phyloP scores from a whole-genome alignment of 352 stramenopile species.

The Phytophthora citricola region DNA sequence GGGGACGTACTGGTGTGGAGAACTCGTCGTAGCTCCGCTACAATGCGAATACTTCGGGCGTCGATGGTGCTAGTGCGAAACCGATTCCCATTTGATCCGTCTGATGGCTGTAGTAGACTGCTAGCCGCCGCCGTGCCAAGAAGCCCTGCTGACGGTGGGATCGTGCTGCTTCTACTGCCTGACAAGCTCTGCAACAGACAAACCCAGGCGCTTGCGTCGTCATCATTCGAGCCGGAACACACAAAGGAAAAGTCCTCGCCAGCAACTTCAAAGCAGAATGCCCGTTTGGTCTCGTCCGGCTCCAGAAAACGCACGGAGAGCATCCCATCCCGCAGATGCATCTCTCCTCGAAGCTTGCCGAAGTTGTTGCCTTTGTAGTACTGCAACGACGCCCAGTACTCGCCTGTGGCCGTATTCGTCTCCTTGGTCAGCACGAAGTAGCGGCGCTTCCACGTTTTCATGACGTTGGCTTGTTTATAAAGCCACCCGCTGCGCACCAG shows the following conservation, averaged over 20 bases:
- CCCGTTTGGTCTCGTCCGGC: slow-evolving; percentile 76
- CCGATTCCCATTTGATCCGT: slow-evolving; percentile 29
- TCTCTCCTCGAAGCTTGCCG: slow-evolving; percentile 77
- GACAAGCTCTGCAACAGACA: slow-evolving; percentile 80
- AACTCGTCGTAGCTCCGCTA: slow-evolving; percentile 77
- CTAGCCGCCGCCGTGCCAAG: slow-evolving; percentile 45
- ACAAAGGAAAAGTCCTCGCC: slow-evolving; percentile 76
- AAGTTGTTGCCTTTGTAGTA: slow-evolving; percentile 91
- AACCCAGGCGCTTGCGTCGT: slow-evolving; percentile 89
- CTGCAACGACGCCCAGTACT: slow-evolving; percentile 78
- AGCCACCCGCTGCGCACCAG: slow-evolving; percentile 61
- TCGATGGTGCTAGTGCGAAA: slow-evolving; percentile 55
- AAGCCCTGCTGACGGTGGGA: slow-evolving; percentile 40
- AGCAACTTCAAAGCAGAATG: slow-evolving; percentile 86
- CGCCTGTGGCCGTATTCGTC: slow-evolving; percentile 68
- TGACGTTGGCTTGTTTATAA: slow-evolving; percentile 67
- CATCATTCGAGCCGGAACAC: slow-evolving; percentile 82
- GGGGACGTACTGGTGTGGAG: slow-evolving; percentile 81
- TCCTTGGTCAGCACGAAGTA: slow-evolving; percentile 89
- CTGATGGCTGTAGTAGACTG: slow-evolving; percentile 45
- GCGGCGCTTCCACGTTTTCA: slow-evolving; percentile 89
- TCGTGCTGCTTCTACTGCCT: slow-evolving; percentile 43
- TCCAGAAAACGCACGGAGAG: slow-evolving; percentile 82
- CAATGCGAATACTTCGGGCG: slow-evolving; percentile 79
- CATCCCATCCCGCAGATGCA: slow-evolving; percentile 73